Evolutionary conservation across 2,329 filamentous ascomycete genomes (phyloP).

Genomic region (Dactylellina cionopaga): DNA sequence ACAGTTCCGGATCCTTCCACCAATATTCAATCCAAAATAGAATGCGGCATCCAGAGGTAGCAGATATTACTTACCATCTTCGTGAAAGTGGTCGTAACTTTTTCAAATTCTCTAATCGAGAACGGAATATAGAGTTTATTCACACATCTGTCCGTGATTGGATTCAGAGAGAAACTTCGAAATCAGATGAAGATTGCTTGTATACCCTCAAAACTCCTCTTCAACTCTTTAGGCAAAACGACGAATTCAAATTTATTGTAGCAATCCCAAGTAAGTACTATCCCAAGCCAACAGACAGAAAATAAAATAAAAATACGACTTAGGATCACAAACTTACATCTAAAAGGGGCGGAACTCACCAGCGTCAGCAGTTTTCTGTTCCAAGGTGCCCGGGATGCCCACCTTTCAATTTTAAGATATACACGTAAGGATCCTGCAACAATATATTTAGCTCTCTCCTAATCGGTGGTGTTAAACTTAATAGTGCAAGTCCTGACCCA

Average conservation of each 20-base stretch:
- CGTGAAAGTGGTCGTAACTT: constrained; percentile 7
- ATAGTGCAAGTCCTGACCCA: constrained; percentile 18
- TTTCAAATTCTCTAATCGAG: constrained; percentile 21
- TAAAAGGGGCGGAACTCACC: too few species aligned
- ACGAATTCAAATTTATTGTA: constrained; percentile 8
- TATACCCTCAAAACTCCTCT: neutral
- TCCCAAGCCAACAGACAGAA: too few species aligned
- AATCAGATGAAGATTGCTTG: neutral
- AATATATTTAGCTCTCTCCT: neutral
- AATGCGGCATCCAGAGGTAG: constrained; percentile 17
- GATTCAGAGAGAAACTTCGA: constrained; percentile 7
- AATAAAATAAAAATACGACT: too few species aligned
- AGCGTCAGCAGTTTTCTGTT: too few species aligned
- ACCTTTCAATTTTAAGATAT: constrained; percentile 6
- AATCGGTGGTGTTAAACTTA: neutral
- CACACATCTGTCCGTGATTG: constrained; percentile 30
- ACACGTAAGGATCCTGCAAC: neutral
- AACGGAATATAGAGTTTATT: constrained; percentile 7
- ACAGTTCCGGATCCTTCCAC: neutral
- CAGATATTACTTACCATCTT: constrained; percentile 21
- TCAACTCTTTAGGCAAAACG: neutral
- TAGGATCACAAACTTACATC: too few species aligned
- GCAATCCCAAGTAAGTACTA: constrained; percentile 8
- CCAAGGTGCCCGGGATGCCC: constrained; percentile 10
- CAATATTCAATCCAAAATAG: neutral